Base-by-base conservation (phyloP, 352 stramenopile species). In the Globisporangium orthogonon region DNA sequence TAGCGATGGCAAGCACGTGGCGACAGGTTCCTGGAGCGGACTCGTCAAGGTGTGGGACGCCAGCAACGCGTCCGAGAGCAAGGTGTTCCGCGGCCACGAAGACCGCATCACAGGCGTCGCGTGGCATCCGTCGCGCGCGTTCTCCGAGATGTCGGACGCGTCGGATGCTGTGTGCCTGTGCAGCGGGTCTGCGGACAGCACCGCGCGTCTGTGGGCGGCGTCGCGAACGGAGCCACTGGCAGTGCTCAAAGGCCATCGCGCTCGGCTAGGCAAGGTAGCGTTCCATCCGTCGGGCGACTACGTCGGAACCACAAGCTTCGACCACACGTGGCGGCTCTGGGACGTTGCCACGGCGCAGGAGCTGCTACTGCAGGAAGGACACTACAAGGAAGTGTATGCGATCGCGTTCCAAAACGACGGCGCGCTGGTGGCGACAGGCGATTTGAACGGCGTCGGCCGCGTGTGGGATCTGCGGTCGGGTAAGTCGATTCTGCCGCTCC, bases 281-380 rank as follows among this genome's bases (percentile, higher is more conserved):
- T 99, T 98, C 65, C 97, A 99, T 74, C 96, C 97, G 4, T 71
- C 84, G n/a, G 93, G 96, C 14, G 65, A 87, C 44, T 93, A 91
- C 62, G 73, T 99, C 6, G 96, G 82, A 29, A 99, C 94, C 7
- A 98, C 95, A 10, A 97, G 88, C 67, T 98, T 98, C 64, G 97
- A 99, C 70, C 87, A 98, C 61, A 98, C 96, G 23, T 99, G 96
- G 96, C 77, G 97, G n/a, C 77, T 99, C 15, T 99, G 96, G 96
- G 96, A 99, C 69, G 78, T 98, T 14, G 86, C 96, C 37, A 97
- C 89, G 1, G 84, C 78, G 7, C 78, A 89, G 44, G 91, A 97
- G 59, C 68, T 98, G 48, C 65, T 98, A 39, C 61, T 99, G 14
- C 97, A 99, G 67, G 97, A 99, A 85, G 97, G 97, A 1, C 96